Percentiles rank a stretch among this genome's conserved stretches.
Evolutionary conservation across 768 basidiomycete genomes (phyloP).

Genomic region (Tylopilus plumbeoviolaceoides): DNA sequence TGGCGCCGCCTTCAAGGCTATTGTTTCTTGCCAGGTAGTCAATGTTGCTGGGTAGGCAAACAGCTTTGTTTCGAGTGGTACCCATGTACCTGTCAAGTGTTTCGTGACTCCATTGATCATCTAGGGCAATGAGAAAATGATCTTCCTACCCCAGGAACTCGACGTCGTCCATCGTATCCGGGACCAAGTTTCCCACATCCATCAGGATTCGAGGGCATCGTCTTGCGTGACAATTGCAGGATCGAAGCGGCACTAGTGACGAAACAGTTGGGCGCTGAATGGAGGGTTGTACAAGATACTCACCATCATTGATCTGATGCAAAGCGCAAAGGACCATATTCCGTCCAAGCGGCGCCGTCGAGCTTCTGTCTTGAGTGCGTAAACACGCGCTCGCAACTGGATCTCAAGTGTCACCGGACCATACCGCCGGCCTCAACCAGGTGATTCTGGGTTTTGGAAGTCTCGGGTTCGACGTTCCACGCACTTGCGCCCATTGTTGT

Average conservation of each 20-base stretch:
- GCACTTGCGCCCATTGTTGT: no score
- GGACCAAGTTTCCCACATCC: constrained; percentile 28
- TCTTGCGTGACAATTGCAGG: constrained; percentile 38
- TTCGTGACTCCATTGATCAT: constrained; percentile 42
- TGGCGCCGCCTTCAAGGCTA: constrained; percentile 42
- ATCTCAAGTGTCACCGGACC: no score
- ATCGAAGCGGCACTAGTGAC: constrained; percentile 53
- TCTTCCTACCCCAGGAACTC: constrained; percentile 47
- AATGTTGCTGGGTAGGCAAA: constrained; percentile 66
- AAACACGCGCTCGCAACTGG: no score
- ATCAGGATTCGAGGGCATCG: constrained; percentile 37
- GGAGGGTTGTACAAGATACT: neutral
- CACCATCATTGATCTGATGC: constrained; percentile 59
- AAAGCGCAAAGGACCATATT: constrained; percentile 42
- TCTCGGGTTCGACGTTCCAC: no score
- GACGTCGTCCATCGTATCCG: constrained; percentile 37
- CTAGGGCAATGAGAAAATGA: constrained; percentile 61
- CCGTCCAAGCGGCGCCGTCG: constrained; percentile 31
- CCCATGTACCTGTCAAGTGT: constrained; percentile 56
- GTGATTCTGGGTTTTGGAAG: no score
- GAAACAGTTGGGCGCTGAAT: neutral
- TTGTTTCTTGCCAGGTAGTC: constrained; percentile 65
- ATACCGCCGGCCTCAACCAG: no score
- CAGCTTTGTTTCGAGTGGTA: constrained; percentile 50
- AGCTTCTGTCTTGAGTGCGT: constrained; percentile 37